Evolutionary conservation across 192 early-diverging fungal genomes (phyloP).

Genomic region (Entomortierella lignicola): DNA sequence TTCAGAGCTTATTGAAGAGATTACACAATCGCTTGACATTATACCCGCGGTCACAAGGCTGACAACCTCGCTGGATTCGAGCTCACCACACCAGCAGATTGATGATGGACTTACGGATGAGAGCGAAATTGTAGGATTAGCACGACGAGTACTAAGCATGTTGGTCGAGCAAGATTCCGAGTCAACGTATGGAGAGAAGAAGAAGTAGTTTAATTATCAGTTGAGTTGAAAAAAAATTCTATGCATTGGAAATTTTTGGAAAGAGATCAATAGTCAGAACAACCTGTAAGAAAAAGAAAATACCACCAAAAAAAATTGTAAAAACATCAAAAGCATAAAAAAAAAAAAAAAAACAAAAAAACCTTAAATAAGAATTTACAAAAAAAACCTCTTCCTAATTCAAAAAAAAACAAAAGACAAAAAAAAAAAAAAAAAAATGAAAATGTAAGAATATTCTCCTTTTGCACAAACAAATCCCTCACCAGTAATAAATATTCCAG

Average conservation of each 20-base stretch:
- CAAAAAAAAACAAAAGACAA: not conserved
- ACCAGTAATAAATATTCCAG: not conserved
- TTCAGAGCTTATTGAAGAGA: constrained; percentile 26
- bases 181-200: not conserved
- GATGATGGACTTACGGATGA: constrained; percentile 36
- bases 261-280: too few relatives aligned
- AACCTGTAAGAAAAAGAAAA: constrained; percentile 4
- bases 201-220: not conserved
- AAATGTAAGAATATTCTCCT: too few relatives aligned
- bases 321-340: not conserved
- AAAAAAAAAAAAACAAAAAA: constrained; percentile 8
- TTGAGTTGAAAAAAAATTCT: not conserved
- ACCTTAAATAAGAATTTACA: not conserved
- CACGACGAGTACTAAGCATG: constrained; percentile 45
- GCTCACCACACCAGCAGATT: constrained; percentile 19
- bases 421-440: not conserved
- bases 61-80: constrained; percentile 32
- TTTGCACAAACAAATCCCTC: too few relatives aligned
- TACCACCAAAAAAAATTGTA: not conserved
- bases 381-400: not conserved
- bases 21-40: constrained; percentile 41
- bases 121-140: constrained; percentile 50
- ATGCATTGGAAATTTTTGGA: too few relatives aligned
- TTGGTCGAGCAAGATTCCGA: constrained; percentile 5
- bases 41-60: constrained; percentile 46